These are phyloP conservation scores for Chrysoporthe puriensis DNA, from an alignment of 2,329 filamentous ascomycete species.

Conservation along the genomic window DNA sequence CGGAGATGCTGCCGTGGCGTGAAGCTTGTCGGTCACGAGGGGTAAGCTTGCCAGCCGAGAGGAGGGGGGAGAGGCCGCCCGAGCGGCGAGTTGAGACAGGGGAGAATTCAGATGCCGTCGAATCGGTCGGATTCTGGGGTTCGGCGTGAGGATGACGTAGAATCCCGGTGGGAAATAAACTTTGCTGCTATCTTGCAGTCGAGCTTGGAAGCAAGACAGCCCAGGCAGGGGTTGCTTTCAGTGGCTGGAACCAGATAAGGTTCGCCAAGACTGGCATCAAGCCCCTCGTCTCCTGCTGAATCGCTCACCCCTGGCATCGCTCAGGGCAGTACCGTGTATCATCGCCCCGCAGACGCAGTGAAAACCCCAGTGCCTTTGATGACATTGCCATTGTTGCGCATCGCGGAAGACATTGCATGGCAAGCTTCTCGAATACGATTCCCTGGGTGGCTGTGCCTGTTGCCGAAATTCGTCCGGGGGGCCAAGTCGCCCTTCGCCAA, in stretches of 20 bases:
- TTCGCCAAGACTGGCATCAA: slow-evolving; percentile 18
- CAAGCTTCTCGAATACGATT: slow-evolving; percentile 18
- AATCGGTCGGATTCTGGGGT: slow-evolving; percentile 8
- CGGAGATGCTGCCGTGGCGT: slow-evolving; percentile 3
- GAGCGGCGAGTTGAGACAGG: slow-evolving; percentile 17
- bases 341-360: not conserved
- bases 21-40: slow-evolving; percentile 9
- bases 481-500: not conserved
- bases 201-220: slow-evolving; percentile 14
- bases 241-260: slow-evolving; percentile 18
- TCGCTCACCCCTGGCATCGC: slow-evolving; percentile 11
- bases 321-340: not conserved
- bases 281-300: not conserved
- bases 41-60: slow-evolving; percentile 9
- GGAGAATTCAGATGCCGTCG: slow-evolving; percentile 17
- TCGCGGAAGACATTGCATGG: slow-evolving; percentile 14
- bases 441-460: slow-evolving; percentile 7
- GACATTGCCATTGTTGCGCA: slow-evolving; percentile 16
- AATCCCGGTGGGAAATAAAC: slow-evolving; percentile 21
- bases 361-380: not conserved
- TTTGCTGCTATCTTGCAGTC: slow-evolving; percentile 20
- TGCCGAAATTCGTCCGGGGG: not conserved
- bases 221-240: slow-evolving; percentile 11
- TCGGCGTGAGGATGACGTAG: slow-evolving; percentile 20
- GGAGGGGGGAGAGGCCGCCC: not conserved